Base-by-base conservation (phyloP, 2,329 filamentous ascomycete species). In the Sporothrix brasiliensis region DNA sequence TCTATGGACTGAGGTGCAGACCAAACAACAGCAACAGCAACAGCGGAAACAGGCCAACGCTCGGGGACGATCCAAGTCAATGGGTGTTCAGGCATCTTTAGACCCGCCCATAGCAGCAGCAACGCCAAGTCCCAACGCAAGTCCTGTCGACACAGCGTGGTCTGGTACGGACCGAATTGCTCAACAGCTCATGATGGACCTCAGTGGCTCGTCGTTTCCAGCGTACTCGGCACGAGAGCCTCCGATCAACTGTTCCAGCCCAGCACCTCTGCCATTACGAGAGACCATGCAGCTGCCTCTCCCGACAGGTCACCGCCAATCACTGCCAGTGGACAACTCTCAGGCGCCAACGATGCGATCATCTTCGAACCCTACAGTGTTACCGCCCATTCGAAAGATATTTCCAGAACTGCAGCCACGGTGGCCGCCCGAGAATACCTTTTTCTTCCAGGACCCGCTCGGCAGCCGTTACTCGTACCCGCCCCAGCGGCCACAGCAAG, bases 371-470 rank as follows among this genome's bases (percentile, higher is more conserved):
- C 13, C 58, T 21, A 63, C 21, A 5, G n/a, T 47, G 16, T 54
- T 69, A 14, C 72, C 71, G 3, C 19, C 67, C 6, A 71, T 70
- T n/a, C 21, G 68, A 1, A 47, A 69, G 34, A 39, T 71, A 7
- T 71, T 72, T 13, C 71, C 72, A 1, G 49, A 54, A 3, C 56
- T 70, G 49, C 24, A 60, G 7, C 60, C 39, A 3, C 30, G 14
- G 13, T 39, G 53, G 19, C 11, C n/a, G n/a, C 11, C 4, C 24
- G 34, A 54, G 21, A 52, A 70, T 5, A 67, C 71, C 0, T 73
- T 73, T 19, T 60, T 69, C 39, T 58, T 68, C 10, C 69, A 72
- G 11, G 70, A 73, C 4, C 56, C 70, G 10, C 53, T 72, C 16
- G 34, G 34, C 11, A 13, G 19, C 19, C 61, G 50, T 4, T 72